Evolutionary conservation across 176 grass and related monocot species (phyloP).

Genomic region (Carex cristatella): DNA sequence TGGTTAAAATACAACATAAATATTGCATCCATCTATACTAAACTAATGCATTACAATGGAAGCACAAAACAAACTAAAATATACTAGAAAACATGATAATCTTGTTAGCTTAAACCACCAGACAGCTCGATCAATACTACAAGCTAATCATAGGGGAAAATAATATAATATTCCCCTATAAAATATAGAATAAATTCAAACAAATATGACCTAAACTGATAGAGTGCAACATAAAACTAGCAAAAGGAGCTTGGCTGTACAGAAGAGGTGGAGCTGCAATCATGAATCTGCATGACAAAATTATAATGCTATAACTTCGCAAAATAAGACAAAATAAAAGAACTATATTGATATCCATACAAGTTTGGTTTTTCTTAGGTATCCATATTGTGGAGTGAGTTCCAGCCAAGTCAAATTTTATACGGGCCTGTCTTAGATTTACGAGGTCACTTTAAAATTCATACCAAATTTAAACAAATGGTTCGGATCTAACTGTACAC

Average conservation of each 20-base stretch:
- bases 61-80: background rate
- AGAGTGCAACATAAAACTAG: constrained; percentile 2
- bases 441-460: no score
- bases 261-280: background rate
- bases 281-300: background rate
- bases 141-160: background rate
- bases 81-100: background rate
- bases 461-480: no score
- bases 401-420: no score
- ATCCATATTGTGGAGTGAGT: no score
- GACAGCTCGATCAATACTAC: background rate
- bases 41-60: background rate
- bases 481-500: no score
- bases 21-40: background rate
- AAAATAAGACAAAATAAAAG: background rate
- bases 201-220: background rate
- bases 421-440: no score
- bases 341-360: no score
- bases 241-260: constrained; percentile 4
- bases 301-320: background rate
- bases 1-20: background rate
- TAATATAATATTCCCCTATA: background rate
- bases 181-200: background rate
- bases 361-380: no score
- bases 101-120: background rate